phyloP scores from a whole-genome alignment of 2,329 filamentous ascomycete genomes.

The Aspergillus sp. region DNA sequence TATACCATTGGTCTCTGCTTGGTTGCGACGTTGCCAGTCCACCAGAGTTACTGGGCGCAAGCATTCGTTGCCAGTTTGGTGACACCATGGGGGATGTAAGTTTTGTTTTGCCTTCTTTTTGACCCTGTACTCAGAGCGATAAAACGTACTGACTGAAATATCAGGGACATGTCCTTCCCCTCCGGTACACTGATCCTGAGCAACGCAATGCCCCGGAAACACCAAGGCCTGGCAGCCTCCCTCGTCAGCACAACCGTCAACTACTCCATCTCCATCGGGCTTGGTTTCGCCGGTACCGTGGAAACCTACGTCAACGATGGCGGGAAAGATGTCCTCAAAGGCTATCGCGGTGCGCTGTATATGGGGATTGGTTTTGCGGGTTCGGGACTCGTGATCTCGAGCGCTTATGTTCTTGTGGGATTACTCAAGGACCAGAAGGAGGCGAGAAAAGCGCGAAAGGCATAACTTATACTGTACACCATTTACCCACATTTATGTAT shows the following conservation, averaged over 20 bases:
- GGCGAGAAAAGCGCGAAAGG: too few species aligned
- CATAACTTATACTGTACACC: too few species aligned
- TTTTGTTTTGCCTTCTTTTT: background rate
- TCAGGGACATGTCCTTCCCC: conserved; percentile 54
- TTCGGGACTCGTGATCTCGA: background rate
- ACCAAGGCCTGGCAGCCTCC: conserved; percentile 47
- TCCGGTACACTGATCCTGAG: conserved; percentile 54
- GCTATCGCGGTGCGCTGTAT: conserved; percentile 37
- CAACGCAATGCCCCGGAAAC: conserved; percentile 40
- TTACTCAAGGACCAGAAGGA: background rate
- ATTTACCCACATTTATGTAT: too few species aligned
- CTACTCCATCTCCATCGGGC: conserved; percentile 57
- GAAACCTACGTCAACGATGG: conserved; percentile 40
- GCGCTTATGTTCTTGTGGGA: background rate
- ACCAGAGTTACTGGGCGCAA: conserved; percentile 38
- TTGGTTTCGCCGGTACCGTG: conserved; percentile 60
- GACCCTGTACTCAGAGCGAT: background rate
- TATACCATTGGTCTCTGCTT: conserved; percentile 31
- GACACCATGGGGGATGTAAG: conserved; percentile 22
- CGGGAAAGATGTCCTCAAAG: conserved; percentile 27
- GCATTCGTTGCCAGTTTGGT: conserved; percentile 22
- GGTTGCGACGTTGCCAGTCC: conserved; percentile 30
- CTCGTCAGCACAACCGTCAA: conserved; percentile 60
- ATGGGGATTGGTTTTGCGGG: conserved; percentile 28
- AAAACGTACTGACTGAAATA: background rate